Percentiles rank a stretch among this genome's conserved stretches.
Evolutionary conservation across 495 filamentous ascomycete genomes (phyloP).

Genomic region (Daldinia vernicosa): DNA sequence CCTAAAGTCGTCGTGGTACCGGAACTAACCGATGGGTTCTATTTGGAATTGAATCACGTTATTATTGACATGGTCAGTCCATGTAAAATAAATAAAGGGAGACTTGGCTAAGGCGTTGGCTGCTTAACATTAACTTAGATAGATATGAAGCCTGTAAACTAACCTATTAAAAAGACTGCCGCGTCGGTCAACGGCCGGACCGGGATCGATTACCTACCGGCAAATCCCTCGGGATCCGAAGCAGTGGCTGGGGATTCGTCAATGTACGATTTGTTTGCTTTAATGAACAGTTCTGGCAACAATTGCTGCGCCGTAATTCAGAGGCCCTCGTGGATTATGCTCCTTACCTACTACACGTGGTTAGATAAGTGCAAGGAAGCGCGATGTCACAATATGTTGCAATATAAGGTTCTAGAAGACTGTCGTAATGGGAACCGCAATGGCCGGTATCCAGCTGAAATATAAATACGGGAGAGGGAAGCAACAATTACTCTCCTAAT

Average conservation of each 20-base stretch:
- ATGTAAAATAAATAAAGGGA: neutral
- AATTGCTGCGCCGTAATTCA: conserved; percentile 6
- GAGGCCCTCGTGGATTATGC: conserved; percentile 4
- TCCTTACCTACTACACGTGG: conserved; percentile 1
- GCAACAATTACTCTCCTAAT: neutral
- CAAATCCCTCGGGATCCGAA: conserved; percentile 8
- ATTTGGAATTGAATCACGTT: neutral
- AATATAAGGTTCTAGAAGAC: neutral
- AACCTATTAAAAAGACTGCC: neutral
- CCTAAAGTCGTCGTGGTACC: neutral
- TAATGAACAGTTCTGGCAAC: neutral
- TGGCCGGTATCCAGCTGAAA: neutral
- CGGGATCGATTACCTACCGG: neutral
- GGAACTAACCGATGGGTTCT: neutral
- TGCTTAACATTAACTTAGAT: no score
- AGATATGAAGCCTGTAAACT: neutral
- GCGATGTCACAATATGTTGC: conserved; percentile 9
- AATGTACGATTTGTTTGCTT: conserved; percentile 29
- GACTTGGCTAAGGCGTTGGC: neutral
- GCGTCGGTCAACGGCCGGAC: neutral
- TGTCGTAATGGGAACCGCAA: neutral
- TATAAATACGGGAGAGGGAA: conserved; percentile 2
- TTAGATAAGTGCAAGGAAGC: neutral
- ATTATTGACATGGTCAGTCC: neutral
- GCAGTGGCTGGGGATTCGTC: conserved; percentile 11